Conservation (phyloP, 768 basidiomycete species). For the Tylopilus sp. region DNA sequence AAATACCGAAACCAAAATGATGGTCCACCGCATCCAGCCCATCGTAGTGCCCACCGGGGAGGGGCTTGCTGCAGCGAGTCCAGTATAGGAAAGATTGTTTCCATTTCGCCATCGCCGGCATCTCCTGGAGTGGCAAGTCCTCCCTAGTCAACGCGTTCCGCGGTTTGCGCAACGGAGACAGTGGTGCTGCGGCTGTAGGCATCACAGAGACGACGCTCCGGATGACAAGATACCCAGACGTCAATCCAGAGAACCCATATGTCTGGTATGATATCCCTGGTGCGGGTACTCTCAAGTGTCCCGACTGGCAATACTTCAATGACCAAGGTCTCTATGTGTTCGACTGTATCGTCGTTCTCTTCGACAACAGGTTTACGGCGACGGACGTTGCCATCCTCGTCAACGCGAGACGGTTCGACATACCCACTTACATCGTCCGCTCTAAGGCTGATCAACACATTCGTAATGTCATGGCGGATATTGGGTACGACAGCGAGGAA, state of each 20-base stretch:
- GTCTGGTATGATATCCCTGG: conserved; percentile 26
- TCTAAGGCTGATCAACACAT: conserved; percentile 24
- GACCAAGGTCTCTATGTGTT: conserved; percentile 25
- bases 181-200: conserved; percentile 15
- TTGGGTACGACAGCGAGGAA: conserved; percentile 19
- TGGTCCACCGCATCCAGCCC: conserved; percentile 26
- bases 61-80: conserved; percentile 12
- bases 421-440: conserved; percentile 22
- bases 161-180: conserved; percentile 23
- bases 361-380: conserved; percentile 22
- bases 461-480: conserved; percentile 16
- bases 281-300: conserved; percentile 17
- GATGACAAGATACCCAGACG: conserved; percentile 14
- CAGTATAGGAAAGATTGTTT: conserved; percentile 27
- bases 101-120: conserved; percentile 35
- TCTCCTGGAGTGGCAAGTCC: conserved; percentile 37
- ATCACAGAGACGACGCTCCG: conserved; percentile 19
- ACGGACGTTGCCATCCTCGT: conserved; percentile 22
- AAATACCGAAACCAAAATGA: conserved; percentile 15
- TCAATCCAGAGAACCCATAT: conserved; percentile 11
- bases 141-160: conserved; percentile 37
- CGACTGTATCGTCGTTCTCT: conserved; percentile 21
- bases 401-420: too few species aligned
- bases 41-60: conserved; percentile 11
- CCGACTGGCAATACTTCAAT: conserved; percentile 24